These are phyloP conservation scores for Psilocybe cyanescens DNA, from an alignment of 768 basidiomycete species.

Conservation along the genomic window DNA sequence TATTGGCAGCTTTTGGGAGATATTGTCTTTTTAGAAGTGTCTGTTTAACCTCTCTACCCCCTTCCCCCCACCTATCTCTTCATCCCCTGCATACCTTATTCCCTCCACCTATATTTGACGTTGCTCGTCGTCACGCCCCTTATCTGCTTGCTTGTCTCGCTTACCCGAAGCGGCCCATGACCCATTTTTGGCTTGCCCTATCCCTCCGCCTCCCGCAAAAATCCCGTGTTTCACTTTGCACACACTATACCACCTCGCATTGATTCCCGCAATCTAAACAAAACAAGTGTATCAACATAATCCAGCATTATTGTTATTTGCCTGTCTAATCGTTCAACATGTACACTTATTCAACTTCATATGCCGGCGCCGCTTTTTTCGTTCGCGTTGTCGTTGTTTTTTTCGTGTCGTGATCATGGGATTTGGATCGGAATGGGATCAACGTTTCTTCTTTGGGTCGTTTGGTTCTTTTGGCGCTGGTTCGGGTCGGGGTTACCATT, in stretches of 20 bases:
- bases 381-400: conserved; percentile 9
- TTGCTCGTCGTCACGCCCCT: conserved; percentile 16
- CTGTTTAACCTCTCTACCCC: conserved; percentile 10
- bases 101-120: conserved; percentile 3
- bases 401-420: conserved; percentile 6
- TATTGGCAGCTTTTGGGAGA: conserved; percentile 21
- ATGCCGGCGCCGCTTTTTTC: conserved; percentile 4
- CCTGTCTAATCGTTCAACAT: conserved; percentile 19
- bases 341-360: conserved; percentile 16
- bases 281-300: conserved; percentile 27
- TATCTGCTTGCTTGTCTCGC: conserved; percentile 8
- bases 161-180: conserved; percentile 3
- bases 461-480: neutral
- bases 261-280: conserved; percentile 19
- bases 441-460: neutral
- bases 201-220: neutral
- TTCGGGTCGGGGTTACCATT: neutral
- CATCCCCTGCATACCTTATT: neutral
- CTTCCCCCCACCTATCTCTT: neutral
- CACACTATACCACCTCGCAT: conserved; percentile 21
- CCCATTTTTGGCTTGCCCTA: neutral
- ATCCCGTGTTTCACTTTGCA: conserved; percentile 3
- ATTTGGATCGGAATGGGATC: conserved; percentile 7
- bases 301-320: conserved; percentile 26
- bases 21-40: conserved; percentile 23